Conservation (phyloP, 2,329 filamentous ascomycete genomes). For the Venturia nashicola region DNA sequence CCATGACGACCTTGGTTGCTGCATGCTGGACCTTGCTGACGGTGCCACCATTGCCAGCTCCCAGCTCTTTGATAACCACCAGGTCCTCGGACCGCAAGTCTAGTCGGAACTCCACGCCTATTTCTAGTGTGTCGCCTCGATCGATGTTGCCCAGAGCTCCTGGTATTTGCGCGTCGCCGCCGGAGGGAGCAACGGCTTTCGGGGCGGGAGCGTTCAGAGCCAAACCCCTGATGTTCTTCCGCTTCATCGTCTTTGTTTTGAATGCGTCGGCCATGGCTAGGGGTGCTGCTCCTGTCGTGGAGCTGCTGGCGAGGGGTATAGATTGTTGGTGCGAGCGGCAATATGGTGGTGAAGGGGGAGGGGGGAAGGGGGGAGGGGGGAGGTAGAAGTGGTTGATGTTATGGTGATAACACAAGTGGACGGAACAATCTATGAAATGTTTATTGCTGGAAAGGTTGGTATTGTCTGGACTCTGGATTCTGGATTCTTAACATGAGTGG, state of each 20-base stretch:
- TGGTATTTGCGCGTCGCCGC: conserved; percentile 53
- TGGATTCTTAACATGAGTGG: not conserved
- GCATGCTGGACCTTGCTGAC: conserved; percentile 97
- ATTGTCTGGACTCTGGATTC: not conserved
- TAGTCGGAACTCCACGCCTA: conserved; percentile 92
- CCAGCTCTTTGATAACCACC: conserved; percentile 85
- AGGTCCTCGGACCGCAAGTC: conserved; percentile 87
- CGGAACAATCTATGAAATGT: not conserved
- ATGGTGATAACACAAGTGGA: not conserved
- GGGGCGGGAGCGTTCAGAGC: conserved; percentile 70
- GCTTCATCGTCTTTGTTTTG: conserved; percentile 75
- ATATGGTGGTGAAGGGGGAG: not conserved
- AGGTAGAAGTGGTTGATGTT: not conserved
- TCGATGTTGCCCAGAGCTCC: conserved; percentile 48
- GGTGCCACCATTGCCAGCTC: conserved; percentile 91
- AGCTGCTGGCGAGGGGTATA: not conserved
- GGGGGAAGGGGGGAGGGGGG: too few relatives aligned
- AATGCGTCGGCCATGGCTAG: conserved; percentile 45
- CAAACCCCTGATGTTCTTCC: conserved; percentile 97
- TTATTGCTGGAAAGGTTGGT: not conserved
- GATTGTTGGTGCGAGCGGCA: not conserved
- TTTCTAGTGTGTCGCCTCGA: conserved; percentile 67
- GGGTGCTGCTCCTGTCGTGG: not conserved
- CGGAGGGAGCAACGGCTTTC: conserved; percentile 57
- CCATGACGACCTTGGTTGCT: conserved; percentile 92